Conservation (phyloP, 768 basidiomycete genomes). For the Suillus variegatus region DNA sequence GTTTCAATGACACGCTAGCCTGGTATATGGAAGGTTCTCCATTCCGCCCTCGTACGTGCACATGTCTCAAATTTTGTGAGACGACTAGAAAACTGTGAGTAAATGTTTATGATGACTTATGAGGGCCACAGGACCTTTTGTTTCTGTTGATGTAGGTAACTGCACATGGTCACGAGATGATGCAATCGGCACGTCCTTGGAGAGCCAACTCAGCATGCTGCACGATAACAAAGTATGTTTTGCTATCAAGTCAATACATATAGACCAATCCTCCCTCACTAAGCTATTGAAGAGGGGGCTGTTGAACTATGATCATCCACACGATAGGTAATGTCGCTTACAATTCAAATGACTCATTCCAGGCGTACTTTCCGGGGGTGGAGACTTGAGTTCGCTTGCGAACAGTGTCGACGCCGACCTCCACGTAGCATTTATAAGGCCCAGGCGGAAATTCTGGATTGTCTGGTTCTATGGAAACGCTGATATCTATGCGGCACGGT, state of each 20-base stretch:
- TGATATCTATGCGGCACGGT: neutral
- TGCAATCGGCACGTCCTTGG: constrained; percentile 5
- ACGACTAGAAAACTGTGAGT: neutral
- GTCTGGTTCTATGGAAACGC: neutral
- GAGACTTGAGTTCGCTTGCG: constrained; percentile 2
- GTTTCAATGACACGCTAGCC: constrained; percentile 4
- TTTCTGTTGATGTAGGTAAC: constrained; percentile 3
- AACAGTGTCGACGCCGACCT: neutral
- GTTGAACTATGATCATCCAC: neutral
- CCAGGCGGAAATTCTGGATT: neutral
- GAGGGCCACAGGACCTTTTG: neutral
- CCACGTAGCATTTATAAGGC: constrained; percentile 5
- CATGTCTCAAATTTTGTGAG: neutral
- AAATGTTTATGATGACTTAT: neutral
- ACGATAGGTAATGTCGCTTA: neutral
- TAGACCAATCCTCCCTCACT: constrained; percentile 5
- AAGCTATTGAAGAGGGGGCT: neutral
- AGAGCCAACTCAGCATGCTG: neutral
- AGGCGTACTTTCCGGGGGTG: neutral
- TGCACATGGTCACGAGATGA: constrained; percentile 1
- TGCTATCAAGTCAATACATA: constrained; percentile 2
- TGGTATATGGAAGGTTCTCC: constrained; percentile 1
- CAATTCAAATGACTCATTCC: constrained; percentile 7
- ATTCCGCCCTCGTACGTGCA: neutral
- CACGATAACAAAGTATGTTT: neutral